These are phyloP conservation scores for Phlebiopsis gigantea DNA, from an alignment of 768 basidiomycete genomes.

Conservation along the genomic window DNA sequence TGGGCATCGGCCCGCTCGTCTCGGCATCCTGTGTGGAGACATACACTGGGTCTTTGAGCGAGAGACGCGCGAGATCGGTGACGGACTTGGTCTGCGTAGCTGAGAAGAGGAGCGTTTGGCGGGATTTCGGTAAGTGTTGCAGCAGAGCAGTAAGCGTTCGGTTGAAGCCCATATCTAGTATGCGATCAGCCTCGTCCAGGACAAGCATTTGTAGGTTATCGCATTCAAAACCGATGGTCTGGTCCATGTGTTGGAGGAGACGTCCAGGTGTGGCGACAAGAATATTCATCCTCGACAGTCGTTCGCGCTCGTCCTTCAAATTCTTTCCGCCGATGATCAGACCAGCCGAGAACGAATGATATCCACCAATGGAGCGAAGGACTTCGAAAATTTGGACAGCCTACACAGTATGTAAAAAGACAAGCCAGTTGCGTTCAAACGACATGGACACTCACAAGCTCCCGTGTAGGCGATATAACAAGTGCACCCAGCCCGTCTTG, in stretches of 20 bases:
- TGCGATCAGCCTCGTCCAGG: conserved; percentile 94
- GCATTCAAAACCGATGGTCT: conserved; percentile 91
- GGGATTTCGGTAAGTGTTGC: conserved; percentile 83
- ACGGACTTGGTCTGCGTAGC: conserved; percentile 94
- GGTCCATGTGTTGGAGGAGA: conserved; percentile 95
- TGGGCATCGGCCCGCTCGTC: conserved; percentile 55
- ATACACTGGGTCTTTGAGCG: conserved; percentile 74
- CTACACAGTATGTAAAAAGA: conserved; percentile 31
- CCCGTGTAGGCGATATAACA: conserved; percentile 90
- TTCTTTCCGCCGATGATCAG: conserved; percentile 96
- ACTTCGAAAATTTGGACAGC: conserved; percentile 99
- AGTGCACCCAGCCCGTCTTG: conserved; percentile 80
- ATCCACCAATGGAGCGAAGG: conserved; percentile 85
- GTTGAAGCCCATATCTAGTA: conserved; percentile 94
- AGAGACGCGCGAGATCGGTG: conserved; percentile 82
- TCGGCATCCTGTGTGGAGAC: conserved; percentile 58
- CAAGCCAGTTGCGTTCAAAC: neutral
- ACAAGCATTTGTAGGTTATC: conserved; percentile 91
- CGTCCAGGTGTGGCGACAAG: conserved; percentile 97
- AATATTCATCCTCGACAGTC: conserved; percentile 92
- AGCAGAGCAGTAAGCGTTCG: conserved; percentile 86
- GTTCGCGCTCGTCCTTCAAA: conserved; percentile 85
- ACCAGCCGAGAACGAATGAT: conserved; percentile 90
- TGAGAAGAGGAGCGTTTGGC: conserved; percentile 95
- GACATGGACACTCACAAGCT: conserved; percentile 54